A percentile compares a stretch with the other conserved stretches of the same genome.
Evolutionary conservation across 805 yeast genomes (phyloP).

Genomic region (Sugiyamaella americana): DNA sequence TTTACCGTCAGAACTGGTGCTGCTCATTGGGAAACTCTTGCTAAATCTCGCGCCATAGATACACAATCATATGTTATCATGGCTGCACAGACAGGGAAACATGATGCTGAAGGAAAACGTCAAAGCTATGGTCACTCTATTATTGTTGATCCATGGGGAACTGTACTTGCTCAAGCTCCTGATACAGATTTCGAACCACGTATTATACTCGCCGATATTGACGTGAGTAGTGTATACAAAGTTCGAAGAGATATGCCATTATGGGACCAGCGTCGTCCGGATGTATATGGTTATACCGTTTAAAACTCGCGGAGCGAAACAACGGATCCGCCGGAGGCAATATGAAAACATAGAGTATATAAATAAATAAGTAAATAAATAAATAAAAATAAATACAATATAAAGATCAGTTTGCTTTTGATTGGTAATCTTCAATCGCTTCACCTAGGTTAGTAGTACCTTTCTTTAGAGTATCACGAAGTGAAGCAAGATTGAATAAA

Average conservation of each 20-base stretch:
- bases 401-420: not conserved
- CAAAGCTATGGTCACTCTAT: constrained; percentile 82
- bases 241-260: constrained; percentile 71
- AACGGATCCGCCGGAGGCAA: not conserved
- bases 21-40: constrained; percentile 83
- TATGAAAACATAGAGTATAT: not conserved
- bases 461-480: constrained; percentile 4
- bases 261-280: constrained; percentile 64
- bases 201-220: constrained; percentile 63
- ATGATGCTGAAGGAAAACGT: constrained; percentile 51
- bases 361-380: not conserved
- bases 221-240: constrained; percentile 38
- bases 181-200: constrained; percentile 40
- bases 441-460: not conserved
- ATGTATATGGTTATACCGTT: constrained; percentile 40
- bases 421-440: not conserved
- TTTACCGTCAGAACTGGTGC: constrained; percentile 88
- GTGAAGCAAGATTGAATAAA: constrained; percentile 2
- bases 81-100: constrained; percentile 85
- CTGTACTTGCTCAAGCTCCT: constrained; percentile 53
- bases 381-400: not conserved
- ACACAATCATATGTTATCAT: constrained; percentile 79
- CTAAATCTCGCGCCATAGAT: constrained; percentile 80
- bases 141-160: constrained; percentile 91
- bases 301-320: not conserved